Evolutionary conservation across 2,329 filamentous ascomycete species (phyloP), one percentile per base, ranked within the genome.

Genomic region (Aspergillus niger): DNA sequence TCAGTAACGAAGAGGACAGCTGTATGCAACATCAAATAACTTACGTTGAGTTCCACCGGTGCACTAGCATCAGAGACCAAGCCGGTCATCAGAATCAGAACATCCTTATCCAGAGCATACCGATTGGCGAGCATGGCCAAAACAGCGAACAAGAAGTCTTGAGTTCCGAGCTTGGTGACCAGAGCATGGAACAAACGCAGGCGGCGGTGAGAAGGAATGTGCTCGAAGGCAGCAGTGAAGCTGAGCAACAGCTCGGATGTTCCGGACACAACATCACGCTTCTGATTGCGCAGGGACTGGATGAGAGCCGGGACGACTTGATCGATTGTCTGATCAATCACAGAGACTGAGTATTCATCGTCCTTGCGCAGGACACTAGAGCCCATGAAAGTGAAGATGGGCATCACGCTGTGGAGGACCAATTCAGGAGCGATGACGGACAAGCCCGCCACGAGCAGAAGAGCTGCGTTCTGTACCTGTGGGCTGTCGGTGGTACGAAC

Each of bases 341-440:
- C 94, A 74, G 97, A 91, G 11, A 93, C 92, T 22, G 95, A 98
- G 78, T 97, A 98, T 69, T 98, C 94, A 70, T 99, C 96, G 68
- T 91, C 92, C 78, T 97, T 94, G 52, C 91, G 89, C 53, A 99
- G 84, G 20, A 97, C 89, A 3, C 91, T 97, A 47, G 89, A 90
- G 44, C 94, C 92, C 89, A 98, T 97, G 74, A 98, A 97, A 0
- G 95, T 98, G 79, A 99, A 99, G 55, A 99, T 94, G 11, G 95
- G 95, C 95, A 99, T 99, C 57, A 99, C 91, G 68, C 92, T 97
- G 77, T 99, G 94, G 59, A 99, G 83, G 3, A 99, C 91, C 51
- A 96, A 81, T 74, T 97, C 93, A 0, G 96, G 95, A 0, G 92
- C 91, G 67, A 93, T 91, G 41, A 89, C 89, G 22, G 95, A 94